These are phyloP conservation scores for Dioscorea alata DNA, from an alignment of 106 monocot species.

Conservation along the genomic window DNA sequence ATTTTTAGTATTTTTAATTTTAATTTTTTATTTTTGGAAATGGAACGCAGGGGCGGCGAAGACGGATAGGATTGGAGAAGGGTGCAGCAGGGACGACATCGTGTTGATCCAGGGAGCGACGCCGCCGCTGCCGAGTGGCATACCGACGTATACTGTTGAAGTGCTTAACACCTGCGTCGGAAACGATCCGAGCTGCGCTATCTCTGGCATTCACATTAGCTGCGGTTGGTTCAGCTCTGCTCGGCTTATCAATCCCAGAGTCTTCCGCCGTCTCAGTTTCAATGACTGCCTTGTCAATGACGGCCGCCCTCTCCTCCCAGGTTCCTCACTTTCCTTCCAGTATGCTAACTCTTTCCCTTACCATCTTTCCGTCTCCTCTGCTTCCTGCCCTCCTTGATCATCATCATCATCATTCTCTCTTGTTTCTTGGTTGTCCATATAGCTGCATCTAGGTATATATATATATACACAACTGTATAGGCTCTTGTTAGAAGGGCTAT, in stretches of 20 bases:
- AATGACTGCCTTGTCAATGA: conserved; percentile 11
- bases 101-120: conserved; percentile 4
- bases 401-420: too few species aligned
- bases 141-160: conserved; percentile 8
- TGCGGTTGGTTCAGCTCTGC: conserved; percentile 11
- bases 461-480: too few species aligned
- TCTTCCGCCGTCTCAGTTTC: conserved; percentile 7
- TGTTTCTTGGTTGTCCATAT: too few species aligned
- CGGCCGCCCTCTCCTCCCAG: conserved; percentile 5
- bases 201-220: not conserved
- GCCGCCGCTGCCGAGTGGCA: conserved; percentile 4
- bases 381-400: not conserved
- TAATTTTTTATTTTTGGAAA: not conserved
- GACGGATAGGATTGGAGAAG: conserved; percentile 2
- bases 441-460: too few species aligned
- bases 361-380: conserved; percentile 7
- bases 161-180: not conserved
- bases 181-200: not conserved
- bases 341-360: conserved; percentile 10
- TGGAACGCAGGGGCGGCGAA: not conserved
- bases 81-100: conserved; percentile 16
- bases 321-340: conserved; percentile 10
- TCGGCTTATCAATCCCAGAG: conserved; percentile 6
- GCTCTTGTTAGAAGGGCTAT: too few species aligned
- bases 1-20: not conserved